phyloP scores from a whole-genome alignment of 768 basidiomycete genomes.

The Boletus vinaceobasis region DNA sequence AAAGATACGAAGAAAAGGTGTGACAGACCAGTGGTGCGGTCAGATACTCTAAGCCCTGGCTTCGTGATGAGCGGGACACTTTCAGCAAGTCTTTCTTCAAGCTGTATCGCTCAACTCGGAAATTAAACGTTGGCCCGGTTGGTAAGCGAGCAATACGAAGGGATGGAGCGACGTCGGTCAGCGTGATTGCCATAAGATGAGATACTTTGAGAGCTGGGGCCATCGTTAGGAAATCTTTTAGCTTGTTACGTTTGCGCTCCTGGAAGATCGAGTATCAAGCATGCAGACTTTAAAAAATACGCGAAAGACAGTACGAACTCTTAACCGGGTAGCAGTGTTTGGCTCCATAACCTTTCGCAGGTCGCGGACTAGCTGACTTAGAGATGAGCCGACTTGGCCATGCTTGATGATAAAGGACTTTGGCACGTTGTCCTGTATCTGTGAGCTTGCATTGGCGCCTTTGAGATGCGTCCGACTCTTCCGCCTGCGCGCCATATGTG shows the following conservation, averaged over 20 bases:
- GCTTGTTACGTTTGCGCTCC: constrained; percentile 88
- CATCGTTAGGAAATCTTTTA: constrained; percentile 92
- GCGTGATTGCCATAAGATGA: constrained; percentile 88
- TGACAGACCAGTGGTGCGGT: constrained; percentile 81
- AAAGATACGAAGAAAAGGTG: background rate
- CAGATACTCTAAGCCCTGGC: constrained; percentile 85
- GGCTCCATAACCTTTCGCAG: constrained; percentile 97
- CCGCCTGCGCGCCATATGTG: constrained; percentile 55
- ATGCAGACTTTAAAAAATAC: background rate
- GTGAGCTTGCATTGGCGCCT: constrained; percentile 38
- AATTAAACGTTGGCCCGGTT: constrained; percentile 89
- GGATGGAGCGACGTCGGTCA: constrained; percentile 82
- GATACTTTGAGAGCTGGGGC: constrained; percentile 88
- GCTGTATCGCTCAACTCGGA: constrained; percentile 90
- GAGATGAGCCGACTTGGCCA: constrained; percentile 84
- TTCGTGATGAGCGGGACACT: constrained; percentile 61
- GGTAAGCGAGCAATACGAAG: constrained; percentile 85
- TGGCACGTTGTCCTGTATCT: constrained; percentile 46
- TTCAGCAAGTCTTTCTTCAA: constrained; percentile 80
- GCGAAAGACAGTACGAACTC: constrained; percentile 43
- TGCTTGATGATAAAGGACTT: constrained; percentile 98
- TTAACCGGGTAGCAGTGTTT: constrained; percentile 91
- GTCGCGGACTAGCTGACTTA: constrained; percentile 88
- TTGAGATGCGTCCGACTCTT: constrained; percentile 85
- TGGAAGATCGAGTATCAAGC: constrained; percentile 33